Percentiles rank a stretch among this genome's conserved stretches.
Evolutionary conservation across 805 yeast genomes (phyloP).

Genomic region (Priceomyces haplophilus): DNA sequence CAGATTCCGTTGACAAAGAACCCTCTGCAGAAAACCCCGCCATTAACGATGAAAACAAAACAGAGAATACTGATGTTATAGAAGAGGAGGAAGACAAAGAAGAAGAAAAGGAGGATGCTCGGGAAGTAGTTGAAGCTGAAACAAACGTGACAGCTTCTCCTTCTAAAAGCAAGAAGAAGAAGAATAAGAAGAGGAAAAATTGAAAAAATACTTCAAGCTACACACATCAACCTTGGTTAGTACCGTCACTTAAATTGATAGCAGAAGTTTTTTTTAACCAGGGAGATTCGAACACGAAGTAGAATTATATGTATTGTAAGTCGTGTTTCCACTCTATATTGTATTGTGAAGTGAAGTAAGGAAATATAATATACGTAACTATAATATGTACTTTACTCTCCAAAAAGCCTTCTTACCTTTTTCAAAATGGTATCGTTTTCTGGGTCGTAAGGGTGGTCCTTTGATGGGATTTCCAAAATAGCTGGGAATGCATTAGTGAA

Average conservation of each 20-base stretch:
- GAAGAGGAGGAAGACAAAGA: slow-evolving; percentile 3
- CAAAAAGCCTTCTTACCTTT: slow-evolving; percentile 91
- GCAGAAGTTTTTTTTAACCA: too few species aligned
- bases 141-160: background rate
- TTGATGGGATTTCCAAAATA: slow-evolving; percentile 92
- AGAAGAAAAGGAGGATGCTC: slow-evolving; percentile 4
- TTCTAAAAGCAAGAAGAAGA: slow-evolving; percentile 6
- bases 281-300: slow-evolving; percentile 8
- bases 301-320: background rate
- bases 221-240: background rate
- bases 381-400: slow-evolving; percentile 53
- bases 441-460: slow-evolving; percentile 98
- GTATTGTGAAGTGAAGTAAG: background rate
- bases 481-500: slow-evolving; percentile 95
- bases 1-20: background rate
- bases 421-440: slow-evolving; percentile 94
- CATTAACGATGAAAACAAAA: too few species aligned
- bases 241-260: too few species aligned
- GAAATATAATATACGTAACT: background rate
- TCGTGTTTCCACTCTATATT: slow-evolving; percentile 1
- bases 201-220: background rate
- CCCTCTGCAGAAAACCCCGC: background rate
- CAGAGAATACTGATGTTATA: background rate
- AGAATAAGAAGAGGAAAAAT: slow-evolving; percentile 19
- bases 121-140: background rate